Conservation (phyloP, 2,329 filamentous ascomycete genomes). For the Diaporthe aspalathi region DNA sequence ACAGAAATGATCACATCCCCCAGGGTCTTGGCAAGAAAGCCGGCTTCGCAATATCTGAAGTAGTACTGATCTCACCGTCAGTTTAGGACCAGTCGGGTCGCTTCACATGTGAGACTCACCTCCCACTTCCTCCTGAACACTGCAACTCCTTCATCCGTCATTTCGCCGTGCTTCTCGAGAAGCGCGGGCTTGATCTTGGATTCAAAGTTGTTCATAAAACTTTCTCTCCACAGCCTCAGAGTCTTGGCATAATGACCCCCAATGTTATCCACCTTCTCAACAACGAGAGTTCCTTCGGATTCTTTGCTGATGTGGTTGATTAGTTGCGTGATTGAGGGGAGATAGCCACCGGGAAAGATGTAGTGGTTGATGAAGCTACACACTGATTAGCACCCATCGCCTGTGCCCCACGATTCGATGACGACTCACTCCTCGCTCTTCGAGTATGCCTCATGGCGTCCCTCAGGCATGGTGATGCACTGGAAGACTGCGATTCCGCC, state of each 20-base stretch:
- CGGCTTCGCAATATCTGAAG: constrained; percentile 80
- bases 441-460: constrained; percentile 73
- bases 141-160: constrained; percentile 71
- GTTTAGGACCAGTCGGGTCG: neutral
- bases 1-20: constrained; percentile 80
- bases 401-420: neutral
- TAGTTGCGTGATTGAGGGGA: constrained; percentile 69
- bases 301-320: constrained; percentile 70
- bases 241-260: constrained; percentile 80
- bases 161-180: constrained; percentile 65
- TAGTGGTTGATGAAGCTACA: constrained; percentile 77
- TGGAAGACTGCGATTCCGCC: constrained; percentile 78
- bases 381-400: constrained; percentile 29
- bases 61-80: constrained; percentile 66
- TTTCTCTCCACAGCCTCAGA: constrained; percentile 74
- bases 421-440: constrained; percentile 69
- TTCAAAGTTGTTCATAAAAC: constrained; percentile 73
- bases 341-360: constrained; percentile 82
- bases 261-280: constrained; percentile 77
- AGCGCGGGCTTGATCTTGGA: constrained; percentile 69
- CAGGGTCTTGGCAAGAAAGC: constrained; percentile 77
- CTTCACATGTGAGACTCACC: constrained; percentile 49
- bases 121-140: constrained; percentile 80
- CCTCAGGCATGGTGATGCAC: constrained; percentile 81
- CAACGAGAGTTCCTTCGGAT: constrained; percentile 70